Evolutionary conservation across 2,329 filamentous ascomycete species (phyloP).

Genomic region (Fusarium dimerum): DNA sequence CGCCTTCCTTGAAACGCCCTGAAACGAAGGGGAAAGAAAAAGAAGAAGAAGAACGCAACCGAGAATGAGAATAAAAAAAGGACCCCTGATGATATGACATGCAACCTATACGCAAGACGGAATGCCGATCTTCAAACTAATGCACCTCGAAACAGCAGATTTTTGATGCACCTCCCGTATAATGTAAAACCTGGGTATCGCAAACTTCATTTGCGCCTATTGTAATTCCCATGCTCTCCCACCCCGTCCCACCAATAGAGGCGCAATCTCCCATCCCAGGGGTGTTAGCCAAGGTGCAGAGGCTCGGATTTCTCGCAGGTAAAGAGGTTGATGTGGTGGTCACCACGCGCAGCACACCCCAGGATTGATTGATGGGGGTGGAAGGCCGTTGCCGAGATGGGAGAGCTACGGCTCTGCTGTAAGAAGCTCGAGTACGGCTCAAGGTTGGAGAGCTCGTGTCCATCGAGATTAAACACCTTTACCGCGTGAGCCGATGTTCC

Average conservation of each 20-base stretch:
- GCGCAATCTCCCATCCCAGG: conserved; percentile 19
- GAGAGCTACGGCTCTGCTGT: conserved; percentile 74
- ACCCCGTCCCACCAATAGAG: conserved; percentile 10
- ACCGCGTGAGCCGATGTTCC: conserved; percentile 86
- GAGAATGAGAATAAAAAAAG: conserved; percentile 17
- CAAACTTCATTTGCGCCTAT: conserved; percentile 1
- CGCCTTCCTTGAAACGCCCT: too few relatives aligned
- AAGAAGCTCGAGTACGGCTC: conserved; percentile 92
- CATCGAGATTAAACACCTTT: conserved; percentile 89
- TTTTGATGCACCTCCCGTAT: conserved; percentile 3
- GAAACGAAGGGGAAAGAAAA: background rate
- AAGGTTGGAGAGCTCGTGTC: conserved; percentile 74
- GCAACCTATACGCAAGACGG: conserved; percentile 21
- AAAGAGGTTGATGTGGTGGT: conserved; percentile 89
- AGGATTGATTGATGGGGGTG: conserved; percentile 93
- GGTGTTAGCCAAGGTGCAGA: conserved; percentile 31
- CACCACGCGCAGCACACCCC: conserved; percentile 81
- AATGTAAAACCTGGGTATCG: conserved; percentile 3
- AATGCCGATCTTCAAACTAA: conserved; percentile 12
- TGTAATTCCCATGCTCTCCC: background rate
- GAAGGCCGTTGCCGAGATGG: conserved; percentile 89
- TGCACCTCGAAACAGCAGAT: conserved; percentile 3
- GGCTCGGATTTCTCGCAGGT: conserved; percentile 60
- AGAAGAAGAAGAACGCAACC: background rate
- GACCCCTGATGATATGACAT: conserved; percentile 25